Conservation (phyloP, 345 rosid genomes). For the Corymbia maculata region DNA sequence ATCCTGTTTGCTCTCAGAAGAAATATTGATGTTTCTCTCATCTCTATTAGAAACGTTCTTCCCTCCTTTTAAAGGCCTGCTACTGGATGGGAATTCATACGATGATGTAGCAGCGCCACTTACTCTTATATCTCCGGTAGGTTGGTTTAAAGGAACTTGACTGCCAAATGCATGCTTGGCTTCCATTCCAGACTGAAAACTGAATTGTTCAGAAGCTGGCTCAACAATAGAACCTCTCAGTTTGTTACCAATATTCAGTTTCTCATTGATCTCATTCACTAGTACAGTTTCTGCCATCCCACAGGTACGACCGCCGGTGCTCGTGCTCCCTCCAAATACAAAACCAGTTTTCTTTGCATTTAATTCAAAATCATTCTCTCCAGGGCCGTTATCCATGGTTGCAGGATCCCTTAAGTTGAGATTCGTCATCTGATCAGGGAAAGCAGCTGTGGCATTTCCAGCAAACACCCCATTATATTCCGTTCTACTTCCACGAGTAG, state of each 20-base stretch:
- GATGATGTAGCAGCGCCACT: slow-evolving; percentile 2
- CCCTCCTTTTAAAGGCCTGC: neutral
- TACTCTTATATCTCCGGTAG: neutral
- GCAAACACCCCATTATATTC: slow-evolving; percentile 8
- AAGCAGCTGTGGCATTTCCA: slow-evolving; percentile 15
- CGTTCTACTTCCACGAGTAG: neutral
- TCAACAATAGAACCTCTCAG: slow-evolving; percentile 15
- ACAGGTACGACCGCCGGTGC: slow-evolving; percentile 2
- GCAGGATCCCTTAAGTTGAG: slow-evolving; percentile 27
- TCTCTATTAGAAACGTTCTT: slow-evolving; percentile 8
- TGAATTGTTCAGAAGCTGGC: slow-evolving; percentile 12
- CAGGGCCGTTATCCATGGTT: neutral
- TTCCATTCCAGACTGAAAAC: slow-evolving; percentile 20
- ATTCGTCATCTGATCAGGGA: slow-evolving; percentile 33
- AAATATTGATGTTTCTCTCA: slow-evolving; percentile 14
- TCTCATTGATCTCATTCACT: slow-evolving; percentile 43
- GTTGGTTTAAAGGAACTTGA: slow-evolving; percentile 15
- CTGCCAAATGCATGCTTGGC: slow-evolving; percentile 7
- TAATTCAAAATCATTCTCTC: neutral
- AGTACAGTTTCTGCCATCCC: slow-evolving; percentile 33
- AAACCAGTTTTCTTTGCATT: slow-evolving; percentile 5
- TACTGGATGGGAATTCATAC: slow-evolving; percentile 3
- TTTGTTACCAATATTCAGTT: slow-evolving; percentile 35
- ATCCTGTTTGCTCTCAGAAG: slow-evolving; percentile 26
- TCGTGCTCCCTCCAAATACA: slow-evolving; percentile 11